Conservation (phyloP, 352 stramenopile species). For the Pythium aquatile region DNA sequence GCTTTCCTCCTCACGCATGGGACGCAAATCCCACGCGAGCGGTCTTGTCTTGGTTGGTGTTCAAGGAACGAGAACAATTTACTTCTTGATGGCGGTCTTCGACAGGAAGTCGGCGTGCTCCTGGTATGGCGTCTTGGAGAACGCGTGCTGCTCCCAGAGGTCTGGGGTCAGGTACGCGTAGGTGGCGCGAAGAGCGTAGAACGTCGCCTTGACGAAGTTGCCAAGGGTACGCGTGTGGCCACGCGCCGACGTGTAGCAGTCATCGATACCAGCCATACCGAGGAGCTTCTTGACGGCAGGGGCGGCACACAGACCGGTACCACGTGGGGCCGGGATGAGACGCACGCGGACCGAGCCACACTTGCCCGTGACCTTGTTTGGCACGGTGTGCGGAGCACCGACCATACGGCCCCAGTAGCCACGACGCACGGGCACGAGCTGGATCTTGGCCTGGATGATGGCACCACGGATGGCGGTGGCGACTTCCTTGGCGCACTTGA, state of each 20-base stretch:
- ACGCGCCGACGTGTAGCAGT: constrained; percentile 96
- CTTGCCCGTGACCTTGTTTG: constrained; percentile 99
- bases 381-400: constrained; percentile 95
- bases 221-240: constrained; percentile 99
- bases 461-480: constrained; percentile 98
- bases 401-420: constrained; percentile 99
- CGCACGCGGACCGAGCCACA: constrained; percentile 98
- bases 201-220: constrained; percentile 99
- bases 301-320: constrained; percentile 98
- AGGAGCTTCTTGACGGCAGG: constrained; percentile 98
- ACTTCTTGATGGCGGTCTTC: constrained; percentile 94
- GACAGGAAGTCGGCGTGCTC: constrained; percentile 99
- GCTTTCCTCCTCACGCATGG: constrained; percentile 60
- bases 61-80: constrained; percentile 40
- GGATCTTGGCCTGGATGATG: constrained; percentile 99
- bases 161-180: constrained; percentile 99
- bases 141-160: constrained; percentile 97
- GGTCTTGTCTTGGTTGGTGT: constrained; percentile 16
- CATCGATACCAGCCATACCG: constrained; percentile 98
- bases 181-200: constrained; percentile 96
- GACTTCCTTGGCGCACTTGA: constrained; percentile 99
- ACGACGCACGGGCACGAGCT: constrained; percentile 96
- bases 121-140: constrained; percentile 95
- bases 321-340: constrained; percentile 98
- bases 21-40: constrained; percentile 14